Evolutionary conservation across 148 eudicot genomes (phyloP).

Genomic region (Spergularia marina): DNA sequence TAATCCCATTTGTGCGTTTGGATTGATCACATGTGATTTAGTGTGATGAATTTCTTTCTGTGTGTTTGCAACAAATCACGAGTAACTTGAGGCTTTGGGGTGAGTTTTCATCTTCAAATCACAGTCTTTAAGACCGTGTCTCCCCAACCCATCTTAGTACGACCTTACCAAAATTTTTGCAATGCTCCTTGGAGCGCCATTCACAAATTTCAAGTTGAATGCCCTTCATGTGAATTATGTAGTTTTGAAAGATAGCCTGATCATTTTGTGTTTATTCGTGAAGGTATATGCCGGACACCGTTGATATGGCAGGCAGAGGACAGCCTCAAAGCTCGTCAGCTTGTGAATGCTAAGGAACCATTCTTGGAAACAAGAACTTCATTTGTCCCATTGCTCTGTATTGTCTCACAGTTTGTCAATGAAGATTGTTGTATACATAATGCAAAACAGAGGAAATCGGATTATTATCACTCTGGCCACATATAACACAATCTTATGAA

Average conservation of each 20-base stretch:
- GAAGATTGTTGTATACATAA: conserved; percentile 19
- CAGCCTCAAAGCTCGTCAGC: conserved; percentile 55
- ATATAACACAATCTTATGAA: background rate
- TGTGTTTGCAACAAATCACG: too few species aligned
- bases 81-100: too few species aligned
- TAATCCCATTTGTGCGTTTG: too few species aligned
- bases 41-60: too few species aligned
- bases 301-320: conserved; percentile 54
- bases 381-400: conserved; percentile 6
- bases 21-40: too few species aligned
- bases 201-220: background rate
- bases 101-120: too few species aligned
- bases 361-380: conserved; percentile 5
- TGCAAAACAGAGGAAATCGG: conserved; percentile 11
- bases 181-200: background rate
- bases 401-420: conserved; percentile 1
- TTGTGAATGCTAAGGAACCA: conserved; percentile 53
- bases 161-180: too few species aligned
- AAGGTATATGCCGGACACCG: conserved; percentile 66
- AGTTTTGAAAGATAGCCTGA: background rate
- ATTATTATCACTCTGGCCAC: background rate
- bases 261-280: conserved; percentile 7
- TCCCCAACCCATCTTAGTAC: too few species aligned
- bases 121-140: too few species aligned
- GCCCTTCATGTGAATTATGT: background rate